Evolutionary conservation across 345 rosid species (phyloP), one percentile per base, ranked within the genome.

Genomic region (Punica granatum): DNA sequence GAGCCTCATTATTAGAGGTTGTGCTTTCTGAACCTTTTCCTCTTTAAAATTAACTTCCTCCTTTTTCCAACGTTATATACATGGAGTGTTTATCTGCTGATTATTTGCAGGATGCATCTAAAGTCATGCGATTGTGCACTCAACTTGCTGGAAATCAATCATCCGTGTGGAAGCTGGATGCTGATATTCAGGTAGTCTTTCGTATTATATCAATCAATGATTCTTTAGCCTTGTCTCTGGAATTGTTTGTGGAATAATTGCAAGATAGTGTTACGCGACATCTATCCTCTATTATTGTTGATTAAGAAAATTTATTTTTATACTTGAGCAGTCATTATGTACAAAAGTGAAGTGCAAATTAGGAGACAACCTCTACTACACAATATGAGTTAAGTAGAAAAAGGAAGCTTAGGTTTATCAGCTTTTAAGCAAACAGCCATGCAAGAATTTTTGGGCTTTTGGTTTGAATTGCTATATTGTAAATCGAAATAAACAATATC

Each of bases 1-100:
- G 85, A 67, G 87, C 95, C 70, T 89, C 96, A 60, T 78, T 94
- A 49, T 76, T 94, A 60, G 87, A 94, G 92, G 99, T 94, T 80
- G 61, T 68, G 70, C 23, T 64, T 69, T 41, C 48, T 12, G 66
- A 61, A 46, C 21, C 60, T 77, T 69, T 43, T 66, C 60, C 21
- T 32, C 21, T 31, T 58, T 36, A 28, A n/a, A 56, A 48, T 30
- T 39, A 31, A 64, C n/a, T 37, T 12, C 56, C 42, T 42, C 32
- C 2, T 26, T 1, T 30, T 30, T 34, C 21, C n/a, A 35, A 19
- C 23, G 21, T 63, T 43, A 68, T 37, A 48, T 23, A 46, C 28
- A 3, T 36, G 56, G 67, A 33, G 60, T 61, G 30, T 21, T 68
- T 70, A 54, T 58, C 21, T 76, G 8, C 35, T 36, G 31, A 65